Evolutionary conservation across 2,329 filamentous ascomycete genomes (phyloP).

Genomic region (Paraphaeosphaeria sporulosa): DNA sequence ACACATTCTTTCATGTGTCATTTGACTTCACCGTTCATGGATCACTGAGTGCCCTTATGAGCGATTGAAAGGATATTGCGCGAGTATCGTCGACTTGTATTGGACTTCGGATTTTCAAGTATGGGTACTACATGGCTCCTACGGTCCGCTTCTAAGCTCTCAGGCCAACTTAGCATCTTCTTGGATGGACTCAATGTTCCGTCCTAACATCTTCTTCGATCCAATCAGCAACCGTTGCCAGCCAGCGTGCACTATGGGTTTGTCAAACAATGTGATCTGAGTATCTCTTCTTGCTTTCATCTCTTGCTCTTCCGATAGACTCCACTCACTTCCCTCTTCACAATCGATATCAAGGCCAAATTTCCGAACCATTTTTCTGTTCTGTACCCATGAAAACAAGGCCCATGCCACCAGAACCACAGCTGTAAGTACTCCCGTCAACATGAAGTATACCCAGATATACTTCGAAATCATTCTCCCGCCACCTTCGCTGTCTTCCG

Average conservation of each 20-base stretch:
- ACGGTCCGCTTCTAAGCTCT: not conserved
- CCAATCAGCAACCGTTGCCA: slow-evolving; percentile 12
- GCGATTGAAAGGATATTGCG: not conserved
- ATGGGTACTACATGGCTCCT: not conserved
- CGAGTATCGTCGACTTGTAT: not conserved
- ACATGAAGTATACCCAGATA: slow-evolving; percentile 28
- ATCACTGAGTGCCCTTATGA: too few species aligned
- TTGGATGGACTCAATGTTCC: not conserved
- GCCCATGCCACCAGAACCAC: slow-evolving; percentile 25
- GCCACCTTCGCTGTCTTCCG: slow-evolving; percentile 2
- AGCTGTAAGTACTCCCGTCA: slow-evolving; percentile 23
- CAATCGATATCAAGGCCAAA: slow-evolving; percentile 18
- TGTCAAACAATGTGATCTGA: slow-evolving; percentile 19
- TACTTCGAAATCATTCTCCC: slow-evolving; percentile 19
- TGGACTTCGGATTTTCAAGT: not conserved
- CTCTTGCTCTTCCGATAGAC: not conserved
- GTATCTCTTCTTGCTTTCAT: slow-evolving; percentile 16
- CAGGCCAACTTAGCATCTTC: not conserved
- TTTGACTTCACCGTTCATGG: too few species aligned
- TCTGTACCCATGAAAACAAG: slow-evolving; percentile 24
- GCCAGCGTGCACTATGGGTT: slow-evolving; percentile 5
- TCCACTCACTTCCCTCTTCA: slow-evolving; percentile 1
- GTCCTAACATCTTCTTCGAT: not conserved
- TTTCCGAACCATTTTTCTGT: slow-evolving; percentile 19
- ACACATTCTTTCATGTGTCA: too few species aligned